These are phyloP conservation scores for Lachnellula hyalina DNA, from an alignment of 2,329 filamentous ascomycete genomes.

Conservation along the genomic window DNA sequence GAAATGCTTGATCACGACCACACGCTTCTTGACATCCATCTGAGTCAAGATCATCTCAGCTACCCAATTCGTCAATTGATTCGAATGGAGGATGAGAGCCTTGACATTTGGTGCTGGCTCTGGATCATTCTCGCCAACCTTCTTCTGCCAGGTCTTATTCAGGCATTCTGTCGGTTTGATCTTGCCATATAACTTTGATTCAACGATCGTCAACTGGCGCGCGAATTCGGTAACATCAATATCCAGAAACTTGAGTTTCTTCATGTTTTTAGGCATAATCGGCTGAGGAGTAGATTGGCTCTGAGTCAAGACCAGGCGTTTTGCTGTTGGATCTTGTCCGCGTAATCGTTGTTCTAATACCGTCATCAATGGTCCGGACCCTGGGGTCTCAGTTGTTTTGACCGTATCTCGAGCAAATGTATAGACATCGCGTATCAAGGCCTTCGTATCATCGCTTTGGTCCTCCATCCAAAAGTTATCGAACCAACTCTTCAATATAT, in stretches of 20 bases:
- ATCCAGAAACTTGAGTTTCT: constrained; percentile 96
- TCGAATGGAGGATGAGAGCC: constrained; percentile 92
- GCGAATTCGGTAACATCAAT: constrained; percentile 96
- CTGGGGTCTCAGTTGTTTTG: constrained; percentile 88
- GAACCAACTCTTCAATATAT: constrained; percentile 97
- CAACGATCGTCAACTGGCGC: constrained; percentile 94
- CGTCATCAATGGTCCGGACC: constrained; percentile 76
- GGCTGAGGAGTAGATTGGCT: constrained; percentile 77
- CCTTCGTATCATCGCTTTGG: constrained; percentile 73
- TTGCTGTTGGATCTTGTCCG: constrained; percentile 81
- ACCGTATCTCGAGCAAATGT: constrained; percentile 88
- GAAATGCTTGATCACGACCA: constrained; percentile 98
- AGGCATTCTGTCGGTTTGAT: constrained; percentile 94
- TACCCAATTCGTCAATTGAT: constrained; percentile 99
- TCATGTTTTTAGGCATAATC: constrained; percentile 98
- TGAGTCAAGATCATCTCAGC: constrained; percentile 98
- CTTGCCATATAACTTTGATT: constrained; percentile 89
- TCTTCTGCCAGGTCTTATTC: constrained; percentile 99
- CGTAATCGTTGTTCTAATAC: constrained; percentile 83
- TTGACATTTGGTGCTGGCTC: constrained; percentile 94
- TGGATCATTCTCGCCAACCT: constrained; percentile 71
- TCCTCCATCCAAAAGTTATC: constrained; percentile 99
- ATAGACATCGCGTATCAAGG: constrained; percentile 83
- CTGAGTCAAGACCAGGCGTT: constrained; percentile 80
- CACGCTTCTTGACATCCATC: constrained; percentile 88